Conservation (phyloP, 2,329 filamentous ascomycete genomes). For the Helotiales sp. region DNA sequence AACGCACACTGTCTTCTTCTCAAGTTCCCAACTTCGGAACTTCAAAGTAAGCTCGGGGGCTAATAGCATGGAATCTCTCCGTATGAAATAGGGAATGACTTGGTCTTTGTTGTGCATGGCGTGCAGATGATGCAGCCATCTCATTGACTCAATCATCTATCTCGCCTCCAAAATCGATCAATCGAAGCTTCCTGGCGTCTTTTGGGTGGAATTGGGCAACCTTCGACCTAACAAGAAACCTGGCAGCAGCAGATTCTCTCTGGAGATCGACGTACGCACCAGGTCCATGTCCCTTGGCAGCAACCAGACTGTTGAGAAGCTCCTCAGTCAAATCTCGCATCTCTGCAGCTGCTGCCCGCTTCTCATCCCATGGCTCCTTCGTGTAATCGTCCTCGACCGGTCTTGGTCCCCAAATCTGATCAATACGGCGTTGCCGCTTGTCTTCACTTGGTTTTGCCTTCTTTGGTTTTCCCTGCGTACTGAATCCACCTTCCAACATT, state of each 20-base stretch:
- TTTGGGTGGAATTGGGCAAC: constrained; percentile 69
- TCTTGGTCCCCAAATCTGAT: constrained; percentile 61
- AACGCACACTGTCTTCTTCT: not conserved
- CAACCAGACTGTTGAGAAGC: constrained; percentile 62
- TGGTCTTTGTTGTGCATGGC: not conserved
- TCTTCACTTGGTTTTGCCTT: constrained; percentile 54
- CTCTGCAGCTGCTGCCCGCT: constrained; percentile 56
- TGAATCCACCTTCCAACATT: constrained; percentile 64
- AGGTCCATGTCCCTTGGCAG: constrained; percentile 58
- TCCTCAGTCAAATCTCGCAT: constrained; percentile 65
- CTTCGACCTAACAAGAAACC: constrained; percentile 68
- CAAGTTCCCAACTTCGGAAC: not conserved
- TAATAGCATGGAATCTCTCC: too few species aligned
- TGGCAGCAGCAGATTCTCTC: constrained; percentile 64
- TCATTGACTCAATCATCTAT: constrained; percentile 54
- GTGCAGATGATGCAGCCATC: not conserved
- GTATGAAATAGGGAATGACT: too few species aligned
- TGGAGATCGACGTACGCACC: constrained; percentile 63
- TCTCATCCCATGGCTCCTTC: constrained; percentile 42
- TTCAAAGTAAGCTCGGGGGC: not conserved
- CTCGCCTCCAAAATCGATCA: constrained; percentile 69
- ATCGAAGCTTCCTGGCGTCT: constrained; percentile 62
- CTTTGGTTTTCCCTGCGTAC: constrained; percentile 60
- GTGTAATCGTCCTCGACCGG: constrained; percentile 50
- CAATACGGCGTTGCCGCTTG: constrained; percentile 63